Evolutionary conservation across 2,329 filamentous ascomycete genomes (phyloP), one percentile per base, ranked within the genome.

Genomic region (Chaetomiaceae sp.): DNA sequence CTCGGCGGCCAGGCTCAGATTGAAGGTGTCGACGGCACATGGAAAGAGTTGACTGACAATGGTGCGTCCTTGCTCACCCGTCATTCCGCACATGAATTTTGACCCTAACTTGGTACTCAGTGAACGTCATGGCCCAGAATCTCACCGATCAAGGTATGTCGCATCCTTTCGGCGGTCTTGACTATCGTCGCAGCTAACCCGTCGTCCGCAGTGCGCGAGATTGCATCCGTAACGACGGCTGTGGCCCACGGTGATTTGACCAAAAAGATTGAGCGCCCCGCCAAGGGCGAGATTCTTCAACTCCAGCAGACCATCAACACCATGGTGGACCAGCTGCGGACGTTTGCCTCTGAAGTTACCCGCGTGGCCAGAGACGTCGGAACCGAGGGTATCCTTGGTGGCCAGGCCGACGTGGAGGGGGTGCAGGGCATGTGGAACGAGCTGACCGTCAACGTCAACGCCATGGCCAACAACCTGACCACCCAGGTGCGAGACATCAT

Each of bases 401-500:
- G 88, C 49, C 88, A 92, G 68, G 88, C 88, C 59, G 86, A 91
- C 65, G 89, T 92, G 51, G 86, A 88, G 66, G 88, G 88, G 34
- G 88, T 92, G 22, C 85, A 90, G 74, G 88, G 88, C 73, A 91
- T 91, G 82, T 92, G 88, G 88, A 91, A 90, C 67, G 88, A 91
- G 66, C 74, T 92, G 59, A 92, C 88, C 1, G 86, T 91, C 64
- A 91, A 91, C 65, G 88, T 91, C 66, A 91, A 91, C 66, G 88
- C 88, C 62, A 92, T 92, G 88, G 88, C 88, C 65, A 89, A 91
- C 67, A 91, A 91, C 67, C 75, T 92, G 54, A 92, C 88, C 19
- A 91, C 88, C 7, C 88, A 92, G 77, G 88, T 99, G 62, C 87
- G 92, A 70, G 94, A 97, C 71, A 99, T 97, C 71, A 95, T 95